Conservation (phyloP, 768 basidiomycete genomes). For the Amanita subjunquillea region DNA sequence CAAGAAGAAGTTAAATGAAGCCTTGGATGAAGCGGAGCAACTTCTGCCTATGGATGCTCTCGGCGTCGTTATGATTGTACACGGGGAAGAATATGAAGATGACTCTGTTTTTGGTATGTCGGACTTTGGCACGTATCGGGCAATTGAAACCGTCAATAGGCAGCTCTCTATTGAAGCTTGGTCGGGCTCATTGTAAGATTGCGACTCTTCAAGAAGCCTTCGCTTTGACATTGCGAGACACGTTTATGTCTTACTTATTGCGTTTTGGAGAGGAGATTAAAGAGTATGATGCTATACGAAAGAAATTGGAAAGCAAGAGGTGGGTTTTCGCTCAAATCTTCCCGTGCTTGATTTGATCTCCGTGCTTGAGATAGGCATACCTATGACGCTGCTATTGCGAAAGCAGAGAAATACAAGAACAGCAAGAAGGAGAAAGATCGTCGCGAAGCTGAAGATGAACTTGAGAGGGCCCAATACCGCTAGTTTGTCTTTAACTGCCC, state of each 20-base stretch:
- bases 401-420: constrained; percentile 54
- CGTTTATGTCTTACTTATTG: constrained; percentile 59
- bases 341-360: neutral
- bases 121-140: neutral
- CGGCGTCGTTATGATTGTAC: constrained; percentile 78
- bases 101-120: constrained; percentile 61
- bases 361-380: constrained; percentile 39
- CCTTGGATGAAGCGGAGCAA: constrained; percentile 56
- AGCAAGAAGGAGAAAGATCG: constrained; percentile 67
- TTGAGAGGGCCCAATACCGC: constrained; percentile 57
- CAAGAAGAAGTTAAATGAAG: constrained; percentile 66
- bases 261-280: constrained; percentile 65
- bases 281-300: constrained; percentile 71
- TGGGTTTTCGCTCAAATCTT: constrained; percentile 14
- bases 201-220: constrained; percentile 81
- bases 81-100: constrained; percentile 74
- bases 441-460: constrained; percentile 73
- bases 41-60: constrained; percentile 68
- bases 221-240: constrained; percentile 61
- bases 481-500: constrained; percentile 37
- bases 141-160: constrained; percentile 28
- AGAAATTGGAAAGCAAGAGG: constrained; percentile 85
- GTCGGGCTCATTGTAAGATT: constrained; percentile 77
- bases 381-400: constrained; percentile 66
- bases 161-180: constrained; percentile 60